Conservation (phyloP, 257 asterid species). For the Jacaranda copaia region DNA sequence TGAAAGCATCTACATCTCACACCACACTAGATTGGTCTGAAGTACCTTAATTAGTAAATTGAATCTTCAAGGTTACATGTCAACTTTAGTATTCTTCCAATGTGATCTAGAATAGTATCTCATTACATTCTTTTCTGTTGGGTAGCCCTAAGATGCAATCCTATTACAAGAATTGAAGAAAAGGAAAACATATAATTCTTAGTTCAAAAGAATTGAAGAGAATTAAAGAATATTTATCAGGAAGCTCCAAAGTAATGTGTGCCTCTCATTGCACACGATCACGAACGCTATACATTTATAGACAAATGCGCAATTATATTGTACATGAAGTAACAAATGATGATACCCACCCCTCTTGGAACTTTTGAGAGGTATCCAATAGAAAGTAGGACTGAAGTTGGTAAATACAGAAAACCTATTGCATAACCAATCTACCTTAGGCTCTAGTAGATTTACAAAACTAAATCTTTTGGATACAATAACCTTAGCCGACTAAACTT, state of each 20-base stretch:
- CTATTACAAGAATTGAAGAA: too few species aligned
- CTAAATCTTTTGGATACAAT: conserved; percentile 20
- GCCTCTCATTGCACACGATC: neutral
- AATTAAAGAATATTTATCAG: too few species aligned
- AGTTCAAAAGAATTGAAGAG: too few species aligned
- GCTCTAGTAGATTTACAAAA: conserved; percentile 41
- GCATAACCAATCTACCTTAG: conserved; percentile 33
- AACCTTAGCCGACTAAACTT: conserved; percentile 32
- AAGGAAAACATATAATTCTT: too few species aligned
- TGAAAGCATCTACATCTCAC: conserved; percentile 31
- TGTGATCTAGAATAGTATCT: too few species aligned
- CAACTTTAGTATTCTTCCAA: neutral
- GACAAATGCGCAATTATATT: neutral
- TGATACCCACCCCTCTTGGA: conserved; percentile 36
- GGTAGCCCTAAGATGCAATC: too few species aligned
- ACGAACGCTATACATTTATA: neutral
- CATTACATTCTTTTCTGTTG: too few species aligned
- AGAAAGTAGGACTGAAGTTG: neutral
- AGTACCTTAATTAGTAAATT: neutral
- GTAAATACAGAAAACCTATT: neutral
- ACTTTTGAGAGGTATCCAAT: neutral
- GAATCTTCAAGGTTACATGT: neutral
- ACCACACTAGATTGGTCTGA: conserved; percentile 23
- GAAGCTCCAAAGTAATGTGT: too few species aligned
- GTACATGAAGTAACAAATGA: conserved; percentile 25